Percentiles rank a stretch among this genome's conserved stretches.
Evolutionary conservation across 345 rosid species (phyloP).

Genomic region (Leavenworthia alabamica): DNA sequence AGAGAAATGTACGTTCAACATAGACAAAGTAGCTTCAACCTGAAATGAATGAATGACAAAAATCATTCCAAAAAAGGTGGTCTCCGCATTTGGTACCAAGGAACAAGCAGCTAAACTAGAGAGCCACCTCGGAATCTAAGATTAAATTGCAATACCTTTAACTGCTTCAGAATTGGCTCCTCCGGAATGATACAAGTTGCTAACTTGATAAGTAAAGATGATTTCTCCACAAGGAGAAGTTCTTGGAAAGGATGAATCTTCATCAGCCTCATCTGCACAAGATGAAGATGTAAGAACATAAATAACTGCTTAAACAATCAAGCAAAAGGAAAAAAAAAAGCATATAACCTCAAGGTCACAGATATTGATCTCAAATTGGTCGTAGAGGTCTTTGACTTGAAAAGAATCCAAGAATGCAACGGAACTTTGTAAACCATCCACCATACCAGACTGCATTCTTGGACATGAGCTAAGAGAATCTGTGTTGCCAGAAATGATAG

Average conservation of each 20-base stretch:
- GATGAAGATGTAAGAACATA: constrained; percentile 12
- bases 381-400: constrained; percentile 48
- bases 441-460: constrained; percentile 31
- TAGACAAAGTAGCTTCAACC: constrained; percentile 47
- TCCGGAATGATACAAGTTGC: constrained; percentile 57
- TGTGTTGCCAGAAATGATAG: constrained; percentile 33
- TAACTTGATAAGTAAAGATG: constrained; percentile 39
- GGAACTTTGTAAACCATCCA: constrained; percentile 32
- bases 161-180: constrained; percentile 54
- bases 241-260: constrained; percentile 34
- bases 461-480: constrained; percentile 32
- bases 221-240: constrained; percentile 49
- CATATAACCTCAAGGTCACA: constrained; percentile 50
- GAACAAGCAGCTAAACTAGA: constrained; percentile 9
- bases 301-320: constrained; percentile 7
- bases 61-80: constrained; percentile 7
- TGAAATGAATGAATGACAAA: constrained; percentile 34
- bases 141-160: constrained; percentile 55
- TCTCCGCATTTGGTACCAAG: background rate
- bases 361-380: constrained; percentile 50
- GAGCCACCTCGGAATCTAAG: constrained; percentile 2
- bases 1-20: constrained; percentile 47
- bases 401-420: constrained; percentile 25
- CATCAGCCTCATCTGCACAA: constrained; percentile 53
- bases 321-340: background rate